phyloP scores from a whole-genome alignment of 1,284 basidiomycete species.

The Boletellus sp. region DNA sequence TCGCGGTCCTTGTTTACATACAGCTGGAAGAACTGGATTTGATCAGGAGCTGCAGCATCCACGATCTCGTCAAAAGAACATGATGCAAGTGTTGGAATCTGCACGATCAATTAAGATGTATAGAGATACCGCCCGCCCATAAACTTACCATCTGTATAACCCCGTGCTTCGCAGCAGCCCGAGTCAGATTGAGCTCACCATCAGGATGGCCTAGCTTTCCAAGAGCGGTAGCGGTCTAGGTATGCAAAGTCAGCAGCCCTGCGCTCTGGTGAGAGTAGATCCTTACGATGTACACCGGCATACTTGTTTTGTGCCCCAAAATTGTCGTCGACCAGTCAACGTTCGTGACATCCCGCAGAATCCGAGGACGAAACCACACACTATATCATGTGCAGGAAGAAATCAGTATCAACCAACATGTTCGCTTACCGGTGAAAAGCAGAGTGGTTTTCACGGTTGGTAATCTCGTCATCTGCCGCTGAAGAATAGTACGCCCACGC shows the following conservation, averaged over 20 bases:
- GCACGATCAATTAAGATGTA: not conserved
- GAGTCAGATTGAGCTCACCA: conserved; percentile 84
- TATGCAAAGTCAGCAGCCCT: conserved; percentile 8
- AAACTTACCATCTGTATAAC: conserved; percentile 82
- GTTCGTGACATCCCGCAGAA: conserved; percentile 78
- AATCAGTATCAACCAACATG: not conserved
- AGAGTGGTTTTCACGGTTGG: conserved; percentile 81
- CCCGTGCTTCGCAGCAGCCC: conserved; percentile 75
- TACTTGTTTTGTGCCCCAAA: conserved; percentile 64
- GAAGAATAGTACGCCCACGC: conserved; percentile 91
- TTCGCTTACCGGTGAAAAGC: conserved; percentile 72
- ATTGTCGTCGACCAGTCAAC: conserved; percentile 85
- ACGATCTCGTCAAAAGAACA: conserved; percentile 89
- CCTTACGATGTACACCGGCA: conserved; percentile 76
- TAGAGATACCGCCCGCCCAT: not conserved
- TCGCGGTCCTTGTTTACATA: conserved; percentile 81
- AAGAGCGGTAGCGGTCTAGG: conserved; percentile 69
- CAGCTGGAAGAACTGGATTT: conserved; percentile 79
- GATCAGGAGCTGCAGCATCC: conserved; percentile 71
- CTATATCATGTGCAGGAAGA: conserved; percentile 36
- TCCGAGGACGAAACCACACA: conserved; percentile 90
- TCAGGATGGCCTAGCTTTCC: conserved; percentile 94
- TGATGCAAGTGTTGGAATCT: conserved; percentile 87
- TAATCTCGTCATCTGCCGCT: conserved; percentile 87
- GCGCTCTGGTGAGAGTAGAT: not conserved